A percentile compares a stretch with the other conserved stretches of the same genome.
These are phyloP conservation scores for Drechslerella coelobrocha DNA, from an alignment of 2,329 filamentous ascomycete species.

Conservation along the genomic window DNA sequence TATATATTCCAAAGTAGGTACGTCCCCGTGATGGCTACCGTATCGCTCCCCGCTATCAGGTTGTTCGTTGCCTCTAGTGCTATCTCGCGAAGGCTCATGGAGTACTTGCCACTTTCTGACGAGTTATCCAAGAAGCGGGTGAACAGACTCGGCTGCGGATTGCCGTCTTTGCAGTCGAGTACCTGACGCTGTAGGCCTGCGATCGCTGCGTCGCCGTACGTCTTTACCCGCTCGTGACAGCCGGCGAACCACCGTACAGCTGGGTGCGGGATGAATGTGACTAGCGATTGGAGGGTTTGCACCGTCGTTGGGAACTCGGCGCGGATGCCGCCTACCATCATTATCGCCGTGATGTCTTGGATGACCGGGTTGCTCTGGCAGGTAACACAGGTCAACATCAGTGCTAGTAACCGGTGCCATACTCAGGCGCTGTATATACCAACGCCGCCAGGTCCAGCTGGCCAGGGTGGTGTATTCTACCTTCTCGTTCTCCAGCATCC, in stretches of 20 bases:
- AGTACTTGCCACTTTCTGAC: constrained; percentile 16
- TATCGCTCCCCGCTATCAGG: constrained; percentile 10
- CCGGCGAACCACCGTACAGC: constrained; percentile 14
- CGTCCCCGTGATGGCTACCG: background rate
- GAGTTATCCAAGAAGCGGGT: constrained; percentile 16
- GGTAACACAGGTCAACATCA: no score
- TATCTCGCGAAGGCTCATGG: background rate
- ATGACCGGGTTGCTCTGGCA: constrained; percentile 20
- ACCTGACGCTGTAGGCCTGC: background rate
- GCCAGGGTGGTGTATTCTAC: background rate
- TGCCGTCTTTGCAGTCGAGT: constrained; percentile 5
- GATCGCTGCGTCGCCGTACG: constrained; percentile 10
- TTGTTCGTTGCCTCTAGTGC: constrained; percentile 2
- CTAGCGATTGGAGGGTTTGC: background rate
- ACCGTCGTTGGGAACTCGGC: background rate
- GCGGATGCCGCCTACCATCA: background rate
- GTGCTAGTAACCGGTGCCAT: constrained; percentile 1
- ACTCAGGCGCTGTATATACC: no score
- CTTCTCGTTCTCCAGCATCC: constrained; percentile 21
- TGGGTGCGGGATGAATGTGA: constrained; percentile 11
- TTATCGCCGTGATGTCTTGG: constrained; percentile 6
- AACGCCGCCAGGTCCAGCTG: background rate
- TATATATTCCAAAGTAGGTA: constrained; percentile 12
- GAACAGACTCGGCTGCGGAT: constrained; percentile 16
- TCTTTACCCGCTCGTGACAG: background rate